A percentile compares a stretch with the other conserved stretches of the same genome.
These are phyloP conservation scores for Phylloporus arenicola DNA, from an alignment of 768 basidiomycete species.

Conservation along the genomic window DNA sequence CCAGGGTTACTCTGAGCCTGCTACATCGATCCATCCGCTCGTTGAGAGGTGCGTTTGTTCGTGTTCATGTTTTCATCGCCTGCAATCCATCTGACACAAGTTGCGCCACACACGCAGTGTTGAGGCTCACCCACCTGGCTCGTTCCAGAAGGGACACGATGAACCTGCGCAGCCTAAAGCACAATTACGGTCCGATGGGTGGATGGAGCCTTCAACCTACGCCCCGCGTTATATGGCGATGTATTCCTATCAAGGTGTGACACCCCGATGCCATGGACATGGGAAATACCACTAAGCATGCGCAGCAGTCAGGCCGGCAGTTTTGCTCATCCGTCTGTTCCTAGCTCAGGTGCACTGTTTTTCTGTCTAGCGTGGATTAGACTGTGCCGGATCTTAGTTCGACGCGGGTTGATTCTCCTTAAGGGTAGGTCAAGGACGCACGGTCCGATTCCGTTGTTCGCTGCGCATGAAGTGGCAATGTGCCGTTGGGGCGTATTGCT, in stretches of 20 bases:
- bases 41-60: slow-evolving; percentile 49
- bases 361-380: slow-evolving; percentile 61
- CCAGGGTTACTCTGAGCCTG: slow-evolving; percentile 48
- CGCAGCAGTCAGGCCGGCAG: neutral
- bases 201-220: neutral
- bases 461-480: slow-evolving; percentile 59
- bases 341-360: slow-evolving; percentile 62
- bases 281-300: slow-evolving; percentile 14
- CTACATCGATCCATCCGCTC: neutral
- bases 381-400: slow-evolving; percentile 1
- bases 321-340: neutral
- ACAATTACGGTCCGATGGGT: slow-evolving; percentile 30
- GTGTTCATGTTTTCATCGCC: slow-evolving; percentile 1
- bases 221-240: slow-evolving; percentile 34
- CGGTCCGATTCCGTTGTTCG: slow-evolving; percentile 77
- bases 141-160: slow-evolving; percentile 57
- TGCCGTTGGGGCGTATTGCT: slow-evolving; percentile 5
- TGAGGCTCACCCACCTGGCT: slow-evolving; percentile 75
- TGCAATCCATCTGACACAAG: neutral
- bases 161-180: slow-evolving; percentile 44
- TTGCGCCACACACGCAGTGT: slow-evolving; percentile 30
- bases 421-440: slow-evolving; percentile 61
- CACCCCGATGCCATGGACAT: slow-evolving; percentile 65
- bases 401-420: neutral
- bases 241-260: slow-evolving; percentile 68